These are phyloP conservation scores for Diaporthe sp. DNA, from an alignment of 2,329 filamentous ascomycete species.

Conservation along the genomic window DNA sequence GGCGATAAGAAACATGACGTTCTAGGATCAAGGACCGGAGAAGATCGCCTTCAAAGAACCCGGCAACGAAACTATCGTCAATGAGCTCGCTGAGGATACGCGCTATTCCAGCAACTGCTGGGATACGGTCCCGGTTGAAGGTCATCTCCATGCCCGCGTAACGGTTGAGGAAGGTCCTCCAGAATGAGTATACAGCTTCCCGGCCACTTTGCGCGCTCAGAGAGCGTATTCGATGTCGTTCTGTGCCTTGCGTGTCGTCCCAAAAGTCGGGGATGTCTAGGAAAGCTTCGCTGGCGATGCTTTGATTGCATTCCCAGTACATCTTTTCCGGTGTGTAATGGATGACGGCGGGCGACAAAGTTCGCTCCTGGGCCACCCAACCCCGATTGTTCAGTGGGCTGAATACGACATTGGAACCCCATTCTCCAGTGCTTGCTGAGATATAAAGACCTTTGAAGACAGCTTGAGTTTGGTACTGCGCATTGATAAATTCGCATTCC, in stretches of 20 bases:
- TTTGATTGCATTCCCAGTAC: neutral
- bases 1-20: neutral
- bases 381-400: neutral
- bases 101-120: neutral
- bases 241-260: fast-evolving
- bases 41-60: neutral
- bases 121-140: neutral
- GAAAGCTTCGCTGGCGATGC: neutral
- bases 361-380: slow-evolving; percentile 14
- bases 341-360: neutral
- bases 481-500: neutral
- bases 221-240: neutral
- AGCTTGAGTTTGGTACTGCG: neutral
- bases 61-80: neutral
- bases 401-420: neutral
- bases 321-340: neutral
- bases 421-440: neutral
- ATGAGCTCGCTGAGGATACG: neutral
- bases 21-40: neutral
- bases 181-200: neutral
- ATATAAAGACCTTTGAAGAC: neutral
- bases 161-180: neutral
- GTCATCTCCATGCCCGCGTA: neutral
- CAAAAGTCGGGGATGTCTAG: neutral
- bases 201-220: neutral